These are phyloP conservation scores for Citrus sp. DNA, from an alignment of 345 rosid genomes.

Conservation along the genomic window DNA sequence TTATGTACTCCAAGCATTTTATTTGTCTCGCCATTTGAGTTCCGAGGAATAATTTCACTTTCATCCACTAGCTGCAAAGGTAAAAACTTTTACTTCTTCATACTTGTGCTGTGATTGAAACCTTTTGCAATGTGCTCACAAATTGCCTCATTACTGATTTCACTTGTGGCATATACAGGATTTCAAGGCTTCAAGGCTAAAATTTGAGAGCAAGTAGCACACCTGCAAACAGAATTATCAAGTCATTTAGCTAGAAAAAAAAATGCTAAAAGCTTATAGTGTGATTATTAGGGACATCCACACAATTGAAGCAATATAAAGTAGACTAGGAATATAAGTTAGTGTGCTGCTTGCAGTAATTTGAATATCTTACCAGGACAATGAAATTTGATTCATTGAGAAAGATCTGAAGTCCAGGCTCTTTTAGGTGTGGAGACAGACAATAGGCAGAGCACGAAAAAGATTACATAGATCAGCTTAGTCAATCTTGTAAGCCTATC, in stretches of 20 bases:
- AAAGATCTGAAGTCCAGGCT: not conserved
- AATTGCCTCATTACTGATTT: not conserved
- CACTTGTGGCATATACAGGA: not conserved
- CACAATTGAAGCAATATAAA: not conserved
- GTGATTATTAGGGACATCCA: not conserved
- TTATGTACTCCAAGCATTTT: not conserved
- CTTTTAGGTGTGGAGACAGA: not conserved
- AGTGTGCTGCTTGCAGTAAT: not conserved
- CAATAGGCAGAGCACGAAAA: not conserved
- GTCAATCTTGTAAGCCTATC: constrained; percentile 45
- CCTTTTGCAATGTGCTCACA: too few relatives aligned
- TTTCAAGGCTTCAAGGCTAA: not conserved
- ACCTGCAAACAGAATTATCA: not conserved
- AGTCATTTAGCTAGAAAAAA: not conserved
- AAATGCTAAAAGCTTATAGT: not conserved
- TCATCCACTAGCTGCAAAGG: not conserved
- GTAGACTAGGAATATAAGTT: not conserved
- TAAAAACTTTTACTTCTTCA: not conserved
- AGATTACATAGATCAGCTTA: not conserved
- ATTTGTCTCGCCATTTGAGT: not conserved
- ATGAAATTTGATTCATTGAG: not conserved
- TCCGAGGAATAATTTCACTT: not conserved
- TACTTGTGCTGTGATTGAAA: too few relatives aligned
- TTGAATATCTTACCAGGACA: constrained; percentile 1
- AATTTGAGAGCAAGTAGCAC: not conserved